Conservation (phyloP, 2,329 filamentous ascomycete genomes). For the Penicillium sumatraense region DNA sequence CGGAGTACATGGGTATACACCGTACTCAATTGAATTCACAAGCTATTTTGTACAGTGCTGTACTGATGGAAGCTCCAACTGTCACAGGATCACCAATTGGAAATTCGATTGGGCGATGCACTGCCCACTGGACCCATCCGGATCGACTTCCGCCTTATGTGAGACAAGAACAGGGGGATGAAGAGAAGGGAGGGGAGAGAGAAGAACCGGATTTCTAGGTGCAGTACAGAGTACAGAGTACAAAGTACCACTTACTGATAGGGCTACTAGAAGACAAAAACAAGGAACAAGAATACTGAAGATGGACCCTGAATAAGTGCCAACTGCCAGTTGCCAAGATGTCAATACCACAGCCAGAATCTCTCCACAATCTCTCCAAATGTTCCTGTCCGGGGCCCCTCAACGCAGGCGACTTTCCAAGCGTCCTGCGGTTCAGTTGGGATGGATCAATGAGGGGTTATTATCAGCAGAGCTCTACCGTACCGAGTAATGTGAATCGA, state of each 20-base stretch:
- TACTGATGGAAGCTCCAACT: too few relatives aligned
- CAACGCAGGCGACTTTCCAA: slow-evolving; percentile 23
- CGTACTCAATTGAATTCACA: too few relatives aligned
- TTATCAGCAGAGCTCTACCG: too few relatives aligned
- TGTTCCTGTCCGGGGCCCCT: slow-evolving; percentile 9
- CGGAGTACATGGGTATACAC: too few relatives aligned
- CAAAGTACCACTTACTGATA: too few relatives aligned
- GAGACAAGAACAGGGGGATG: neutral
- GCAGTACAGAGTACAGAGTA: too few relatives aligned
- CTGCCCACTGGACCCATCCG: neutral
- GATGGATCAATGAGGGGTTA: slow-evolving; percentile 25
- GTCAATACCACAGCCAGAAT: neutral
- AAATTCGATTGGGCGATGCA: neutral
- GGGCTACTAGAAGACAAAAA: too few relatives aligned
- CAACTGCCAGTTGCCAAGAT: neutral
- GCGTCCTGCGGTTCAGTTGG: slow-evolving; percentile 26
- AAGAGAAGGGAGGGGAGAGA: too few relatives aligned
- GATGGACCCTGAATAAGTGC: neutral
- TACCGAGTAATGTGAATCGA: too few relatives aligned
- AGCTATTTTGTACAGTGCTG: too few relatives aligned
- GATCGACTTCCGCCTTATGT: neutral
- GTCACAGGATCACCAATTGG: too few relatives aligned
- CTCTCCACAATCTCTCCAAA: neutral
- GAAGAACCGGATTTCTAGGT: neutral
- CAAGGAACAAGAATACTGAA: neutral